Base-by-base conservation (phyloP, 495 filamentous ascomycete genomes). In the Aspergillus leporis region DNA sequence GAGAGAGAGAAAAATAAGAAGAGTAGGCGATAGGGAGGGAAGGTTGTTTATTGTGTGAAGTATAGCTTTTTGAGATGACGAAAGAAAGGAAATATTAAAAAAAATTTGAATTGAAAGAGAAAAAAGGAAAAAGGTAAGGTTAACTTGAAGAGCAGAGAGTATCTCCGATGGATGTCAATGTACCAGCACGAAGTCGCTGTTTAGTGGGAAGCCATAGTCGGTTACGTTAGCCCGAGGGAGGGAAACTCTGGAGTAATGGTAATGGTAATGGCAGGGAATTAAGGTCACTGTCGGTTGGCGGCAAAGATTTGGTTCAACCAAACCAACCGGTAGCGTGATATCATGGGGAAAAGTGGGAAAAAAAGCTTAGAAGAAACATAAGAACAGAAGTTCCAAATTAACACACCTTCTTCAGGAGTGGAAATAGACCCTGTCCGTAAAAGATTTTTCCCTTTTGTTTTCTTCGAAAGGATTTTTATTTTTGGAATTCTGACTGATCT, bases 81-180 rank as follows among this genome's bases (percentile, higher is more conserved):
- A 31, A 31, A 56, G 53, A 50, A 57, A 52, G 57, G 57, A 53
- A 53, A 45, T 56, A 54, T 58, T 75, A 66, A 34, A 53, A 10
- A 46, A 53, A 16, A n/a, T n/a, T n/a, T n/a, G n/a, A n/a, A n/a
- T n/a, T n/a, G n/a, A n/a, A 55, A 52, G 23, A 21, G 51, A 53
- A 52, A 51, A 40, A 59, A 40, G 23, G 12, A 25, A 36, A 40
- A 43, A 48, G 34, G 6, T 21, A 43, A 43, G 51, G 38, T 41
- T 41, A 41, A 41, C 12, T 16, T 16, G 13, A 41, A 14, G 10
- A 49, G 46, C 4, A 50, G 30, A 16, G 21, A 50, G n/a, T 50
- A 25, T 22, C 13, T 25, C 38, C 38, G 12, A 12, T 18, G 38
- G 16, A 14, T 5, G 38, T 41, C 38, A 41, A 41, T 36, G 34